phyloP scores from a whole-genome alignment of 2,329 filamentous ascomycete species.

The Didymella segeticola region DNA sequence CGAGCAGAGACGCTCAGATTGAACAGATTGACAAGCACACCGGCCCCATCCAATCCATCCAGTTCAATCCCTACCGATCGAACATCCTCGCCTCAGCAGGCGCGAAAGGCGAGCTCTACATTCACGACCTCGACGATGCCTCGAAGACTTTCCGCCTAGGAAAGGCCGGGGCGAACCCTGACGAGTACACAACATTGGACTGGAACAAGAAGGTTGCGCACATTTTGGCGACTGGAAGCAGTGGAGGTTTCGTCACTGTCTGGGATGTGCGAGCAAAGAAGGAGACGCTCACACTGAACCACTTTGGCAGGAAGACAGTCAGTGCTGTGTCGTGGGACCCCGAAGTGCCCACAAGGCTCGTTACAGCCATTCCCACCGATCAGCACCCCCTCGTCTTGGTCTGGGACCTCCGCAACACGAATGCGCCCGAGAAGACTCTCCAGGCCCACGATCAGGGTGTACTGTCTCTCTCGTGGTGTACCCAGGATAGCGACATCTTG shows the following conservation, averaged over 20 bases:
- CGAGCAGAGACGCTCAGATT: constrained; percentile 73
- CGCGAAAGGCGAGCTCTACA: constrained; percentile 92
- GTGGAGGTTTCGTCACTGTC: constrained; percentile 93
- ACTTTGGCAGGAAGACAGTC: constrained; percentile 85
- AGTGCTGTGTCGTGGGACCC: constrained; percentile 98
- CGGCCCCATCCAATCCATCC: constrained; percentile 89
- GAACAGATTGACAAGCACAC: constrained; percentile 89
- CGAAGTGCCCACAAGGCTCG: constrained; percentile 86
- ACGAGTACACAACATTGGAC: constrained; percentile 94
- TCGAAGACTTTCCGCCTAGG: constrained; percentile 88
- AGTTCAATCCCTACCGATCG: constrained; percentile 93
- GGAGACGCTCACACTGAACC: constrained; percentile 92
- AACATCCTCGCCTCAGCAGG: constrained; percentile 93
- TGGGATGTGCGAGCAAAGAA: constrained; percentile 99
- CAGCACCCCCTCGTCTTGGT: constrained; percentile 85
- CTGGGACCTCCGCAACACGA: constrained; percentile 96
- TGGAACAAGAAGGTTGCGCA: constrained; percentile 99
- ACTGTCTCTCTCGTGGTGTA: constrained; percentile 93
- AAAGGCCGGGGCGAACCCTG: constrained; percentile 83
- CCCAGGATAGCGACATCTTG: constrained; percentile 85
- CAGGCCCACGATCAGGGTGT: constrained; percentile 95
- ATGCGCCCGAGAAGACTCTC: constrained; percentile 86
- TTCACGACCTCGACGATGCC: constrained; percentile 92
- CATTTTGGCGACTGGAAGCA: constrained; percentile 92
- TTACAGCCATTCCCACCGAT: constrained; percentile 91